Percentiles rank a stretch among this genome's conserved stretches.
These are phyloP conservation scores for Prunus fruticosa DNA, from an alignment of 306 rosid genomes.

Conservation along the genomic window DNA sequence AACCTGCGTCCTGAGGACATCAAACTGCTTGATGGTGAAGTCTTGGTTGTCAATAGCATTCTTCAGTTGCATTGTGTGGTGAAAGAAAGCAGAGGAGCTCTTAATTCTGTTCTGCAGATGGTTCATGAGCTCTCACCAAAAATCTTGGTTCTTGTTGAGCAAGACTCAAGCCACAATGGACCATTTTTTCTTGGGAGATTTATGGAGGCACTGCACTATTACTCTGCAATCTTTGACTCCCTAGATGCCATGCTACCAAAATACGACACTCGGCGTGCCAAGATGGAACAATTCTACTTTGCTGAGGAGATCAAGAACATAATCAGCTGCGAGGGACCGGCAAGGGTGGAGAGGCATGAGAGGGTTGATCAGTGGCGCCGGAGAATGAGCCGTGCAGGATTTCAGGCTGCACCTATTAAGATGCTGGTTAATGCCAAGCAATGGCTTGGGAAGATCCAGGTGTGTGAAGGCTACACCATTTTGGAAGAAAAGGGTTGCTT, in stretches of 20 bases:
- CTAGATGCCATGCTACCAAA: conserved; percentile 75
- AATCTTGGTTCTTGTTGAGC: conserved; percentile 67
- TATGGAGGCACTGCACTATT: conserved; percentile 84
- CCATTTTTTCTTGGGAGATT: conserved; percentile 92
- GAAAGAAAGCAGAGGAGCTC: conserved; percentile 84
- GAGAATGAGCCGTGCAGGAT: conserved; percentile 89
- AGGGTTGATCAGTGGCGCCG: conserved; percentile 83
- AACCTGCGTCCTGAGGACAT: conserved; percentile 49
- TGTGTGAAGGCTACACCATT: conserved; percentile 59
- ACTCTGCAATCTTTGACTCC: conserved; percentile 89
- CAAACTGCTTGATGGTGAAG: conserved; percentile 48
- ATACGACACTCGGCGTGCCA: conserved; percentile 72
- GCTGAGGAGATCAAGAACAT: conserved; percentile 93
- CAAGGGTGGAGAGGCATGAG: conserved; percentile 92
- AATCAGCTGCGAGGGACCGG: conserved; percentile 86
- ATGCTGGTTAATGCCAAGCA: conserved; percentile 61
- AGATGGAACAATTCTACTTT: conserved; percentile 87
- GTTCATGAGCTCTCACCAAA: conserved; percentile 65
- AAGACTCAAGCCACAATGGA: conserved; percentile 90
- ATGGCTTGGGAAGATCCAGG: conserved; percentile 60
- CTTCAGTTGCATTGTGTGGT: conserved; percentile 87
- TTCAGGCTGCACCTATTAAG: conserved; percentile 65
- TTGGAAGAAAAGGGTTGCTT: conserved; percentile 87
- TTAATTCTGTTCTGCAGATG: conserved; percentile 69
- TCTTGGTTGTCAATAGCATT: conserved; percentile 70